Evolutionary conservation across 495 filamentous ascomycete genomes (phyloP).

Genomic region (Pseudomonodictys pantanalensis): DNA sequence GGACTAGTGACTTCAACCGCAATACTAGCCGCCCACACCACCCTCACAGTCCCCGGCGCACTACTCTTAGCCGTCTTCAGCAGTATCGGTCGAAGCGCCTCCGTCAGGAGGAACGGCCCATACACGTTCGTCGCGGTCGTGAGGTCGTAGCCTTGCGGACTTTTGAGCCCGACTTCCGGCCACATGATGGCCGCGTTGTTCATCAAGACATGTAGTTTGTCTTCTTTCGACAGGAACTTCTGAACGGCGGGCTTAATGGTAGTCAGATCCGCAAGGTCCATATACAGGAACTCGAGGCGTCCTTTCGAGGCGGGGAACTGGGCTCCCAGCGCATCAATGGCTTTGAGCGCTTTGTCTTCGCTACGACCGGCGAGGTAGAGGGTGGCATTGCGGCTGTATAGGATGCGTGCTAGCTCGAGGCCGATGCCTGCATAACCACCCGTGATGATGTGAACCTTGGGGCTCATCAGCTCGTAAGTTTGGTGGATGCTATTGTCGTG

Average conservation of each 20-base stretch:
- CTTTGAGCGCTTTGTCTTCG: conserved; percentile 32
- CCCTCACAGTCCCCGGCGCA: conserved; percentile 37
- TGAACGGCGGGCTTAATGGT: conserved; percentile 47
- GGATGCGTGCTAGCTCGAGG: conserved; percentile 43
- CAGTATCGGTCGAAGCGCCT: conserved; percentile 48
- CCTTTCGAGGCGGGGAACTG: conserved; percentile 34
- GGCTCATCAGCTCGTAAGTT: background rate
- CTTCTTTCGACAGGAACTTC: conserved; percentile 45
- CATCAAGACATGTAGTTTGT: conserved; percentile 49
- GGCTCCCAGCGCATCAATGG: conserved; percentile 40
- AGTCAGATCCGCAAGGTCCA: conserved; percentile 48
- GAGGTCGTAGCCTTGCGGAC: conserved; percentile 46
- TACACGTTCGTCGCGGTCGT: conserved; percentile 51
- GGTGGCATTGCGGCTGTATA: conserved; percentile 42
- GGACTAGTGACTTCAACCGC: conserved; percentile 30
- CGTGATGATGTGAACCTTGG: conserved; percentile 31
- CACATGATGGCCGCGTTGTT: conserved; percentile 52
- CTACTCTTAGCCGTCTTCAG: conserved; percentile 38
- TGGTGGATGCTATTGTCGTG: background rate
- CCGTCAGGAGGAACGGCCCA: conserved; percentile 49
- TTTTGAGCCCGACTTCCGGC: conserved; percentile 41
- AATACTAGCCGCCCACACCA: conserved; percentile 44
- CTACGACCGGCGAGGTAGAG: conserved; percentile 47
- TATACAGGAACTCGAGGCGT: conserved; percentile 42
- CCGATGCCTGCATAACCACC: conserved; percentile 40